These are phyloP conservation scores for Pseudopyricularia cyperi DNA, from an alignment of 2,329 filamentous ascomycete species.

Conservation along the genomic window DNA sequence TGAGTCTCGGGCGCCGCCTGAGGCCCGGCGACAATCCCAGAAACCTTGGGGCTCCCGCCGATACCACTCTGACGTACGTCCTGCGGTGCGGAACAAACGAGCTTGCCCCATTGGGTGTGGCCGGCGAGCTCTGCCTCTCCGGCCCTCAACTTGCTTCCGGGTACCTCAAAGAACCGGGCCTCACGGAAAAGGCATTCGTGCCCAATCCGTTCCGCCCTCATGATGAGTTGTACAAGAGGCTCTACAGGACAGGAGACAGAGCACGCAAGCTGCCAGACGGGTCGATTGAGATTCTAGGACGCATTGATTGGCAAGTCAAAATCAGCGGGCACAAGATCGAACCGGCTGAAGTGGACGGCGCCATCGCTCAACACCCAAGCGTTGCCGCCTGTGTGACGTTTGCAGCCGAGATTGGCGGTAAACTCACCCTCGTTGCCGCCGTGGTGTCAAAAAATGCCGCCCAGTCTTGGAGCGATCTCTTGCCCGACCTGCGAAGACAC, in stretches of 20 bases:
- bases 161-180: slow-evolving; percentile 21
- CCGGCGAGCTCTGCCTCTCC: slow-evolving; percentile 27
- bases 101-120: slow-evolving; percentile 6
- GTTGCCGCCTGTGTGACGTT: neutral
- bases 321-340: slow-evolving; percentile 4
- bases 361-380: neutral
- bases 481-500: no score
- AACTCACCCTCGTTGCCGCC: neutral
- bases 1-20: neutral
- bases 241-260: slow-evolving; percentile 15
- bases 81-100: slow-evolving; percentile 6
- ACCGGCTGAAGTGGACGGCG: neutral
- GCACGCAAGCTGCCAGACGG: slow-evolving; percentile 8
- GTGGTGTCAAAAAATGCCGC: no score
- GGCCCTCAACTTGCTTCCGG: slow-evolving; percentile 29
- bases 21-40: slow-evolving; percentile 4
- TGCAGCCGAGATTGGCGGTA: neutral
- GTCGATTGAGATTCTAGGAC: slow-evolving; percentile 10
- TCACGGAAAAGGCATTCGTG: slow-evolving; percentile 8
- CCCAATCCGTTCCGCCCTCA: slow-evolving; percentile 11
- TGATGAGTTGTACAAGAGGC: no score
- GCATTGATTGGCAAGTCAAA: slow-evolving; percentile 15
- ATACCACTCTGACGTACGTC: neutral
- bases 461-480: no score
- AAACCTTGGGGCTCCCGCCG: slow-evolving; percentile 8